Conservation (phyloP, 1,139 yeast genomes). For the Protomyces gravidus region DNA sequence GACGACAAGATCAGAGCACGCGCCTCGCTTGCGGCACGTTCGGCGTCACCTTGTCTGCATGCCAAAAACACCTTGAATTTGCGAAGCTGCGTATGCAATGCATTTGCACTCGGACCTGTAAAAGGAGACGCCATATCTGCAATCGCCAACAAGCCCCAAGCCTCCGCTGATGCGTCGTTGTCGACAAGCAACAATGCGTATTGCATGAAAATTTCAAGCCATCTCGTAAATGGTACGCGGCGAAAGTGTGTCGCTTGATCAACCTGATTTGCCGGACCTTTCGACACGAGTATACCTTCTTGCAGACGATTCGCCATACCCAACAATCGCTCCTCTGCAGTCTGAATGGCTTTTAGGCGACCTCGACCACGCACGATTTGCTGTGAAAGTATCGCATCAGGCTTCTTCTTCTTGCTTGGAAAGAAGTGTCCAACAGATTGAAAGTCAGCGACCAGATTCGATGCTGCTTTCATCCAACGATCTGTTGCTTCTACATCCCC, state of each 20-base stretch:
- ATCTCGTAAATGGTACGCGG: conserved; percentile 68
- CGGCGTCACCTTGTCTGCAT: conserved; percentile 52
- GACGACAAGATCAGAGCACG: conserved; percentile 61
- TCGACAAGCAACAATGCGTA: conserved; percentile 63
- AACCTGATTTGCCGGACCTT: conserved; percentile 43
- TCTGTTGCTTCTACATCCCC: conserved; percentile 61
- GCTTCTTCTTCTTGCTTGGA: conserved; percentile 42
- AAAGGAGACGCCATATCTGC: conserved; percentile 43
- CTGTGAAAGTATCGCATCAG: background rate
- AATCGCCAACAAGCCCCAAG: conserved; percentile 63
- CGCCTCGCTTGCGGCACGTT: conserved; percentile 52
- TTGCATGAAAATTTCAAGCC: conserved; percentile 83
- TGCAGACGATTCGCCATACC: conserved; percentile 36
- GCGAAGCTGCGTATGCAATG: conserved; percentile 60
- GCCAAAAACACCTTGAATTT: conserved; percentile 58
- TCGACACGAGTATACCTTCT: conserved; percentile 38
- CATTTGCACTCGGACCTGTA: conserved; percentile 55
- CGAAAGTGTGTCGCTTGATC: conserved; percentile 54
- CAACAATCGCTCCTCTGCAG: conserved; percentile 50
- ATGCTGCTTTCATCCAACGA: conserved; percentile 81
- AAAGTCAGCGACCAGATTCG: conserved; percentile 77
- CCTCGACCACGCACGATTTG: background rate
- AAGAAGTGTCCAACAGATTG: conserved; percentile 71
- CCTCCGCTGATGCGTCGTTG: conserved; percentile 62
- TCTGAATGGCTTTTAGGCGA: background rate